phyloP scores from a whole-genome alignment of 306 rosid species.

The Pterocarpus macrocarpus region DNA sequence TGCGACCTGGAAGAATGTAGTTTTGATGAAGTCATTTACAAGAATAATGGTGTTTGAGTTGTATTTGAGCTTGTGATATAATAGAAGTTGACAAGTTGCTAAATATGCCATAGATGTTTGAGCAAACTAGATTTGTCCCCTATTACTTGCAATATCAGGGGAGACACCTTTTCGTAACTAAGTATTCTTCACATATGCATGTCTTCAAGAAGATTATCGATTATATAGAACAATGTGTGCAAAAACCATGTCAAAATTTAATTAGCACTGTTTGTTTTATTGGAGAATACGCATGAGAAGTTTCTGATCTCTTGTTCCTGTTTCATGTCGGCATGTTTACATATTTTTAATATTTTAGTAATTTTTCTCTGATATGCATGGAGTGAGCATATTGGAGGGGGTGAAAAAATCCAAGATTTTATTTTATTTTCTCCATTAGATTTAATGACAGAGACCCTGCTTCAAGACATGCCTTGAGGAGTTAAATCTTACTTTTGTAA shows the following conservation, averaged over 20 bases:
- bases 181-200: background rate
- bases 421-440: background rate
- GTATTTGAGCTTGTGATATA: background rate
- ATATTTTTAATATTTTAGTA: background rate
- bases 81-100: background rate
- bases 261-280: background rate
- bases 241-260: background rate
- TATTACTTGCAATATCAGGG: background rate
- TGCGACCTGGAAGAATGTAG: background rate
- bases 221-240: background rate
- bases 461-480: constrained; percentile 1
- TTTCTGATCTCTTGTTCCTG: background rate
- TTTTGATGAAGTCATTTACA: background rate
- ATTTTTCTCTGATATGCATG: background rate
- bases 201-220: background rate
- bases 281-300: background rate
- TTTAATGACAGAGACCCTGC: background rate
- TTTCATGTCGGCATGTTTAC: background rate
- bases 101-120: background rate
- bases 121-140: too few relatives aligned
- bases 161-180: background rate
- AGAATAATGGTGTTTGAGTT: background rate
- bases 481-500: background rate
- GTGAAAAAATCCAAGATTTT: too few relatives aligned
- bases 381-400: background rate